Percentiles rank a stretch among this genome's conserved stretches.
phyloP scores from a whole-genome alignment of 2,329 filamentous ascomycete genomes.

The Juglanconis sp. region DNA sequence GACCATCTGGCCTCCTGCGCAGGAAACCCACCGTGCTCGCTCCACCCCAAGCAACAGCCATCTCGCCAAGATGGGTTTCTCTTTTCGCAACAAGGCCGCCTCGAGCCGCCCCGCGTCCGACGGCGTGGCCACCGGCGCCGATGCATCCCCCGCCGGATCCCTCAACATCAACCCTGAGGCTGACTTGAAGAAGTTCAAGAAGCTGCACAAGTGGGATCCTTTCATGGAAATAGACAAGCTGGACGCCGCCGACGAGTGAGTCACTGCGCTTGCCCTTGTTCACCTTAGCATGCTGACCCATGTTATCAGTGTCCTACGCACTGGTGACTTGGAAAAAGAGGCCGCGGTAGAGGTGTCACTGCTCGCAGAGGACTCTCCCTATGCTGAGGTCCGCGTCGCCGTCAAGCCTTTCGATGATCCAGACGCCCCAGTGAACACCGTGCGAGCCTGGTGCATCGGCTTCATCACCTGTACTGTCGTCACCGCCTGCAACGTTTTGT shows the following conservation, averaged over 20 bases:
- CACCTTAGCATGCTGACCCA: background rate
- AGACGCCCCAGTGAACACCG: slow-evolving; percentile 53
- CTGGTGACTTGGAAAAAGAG: slow-evolving; percentile 13
- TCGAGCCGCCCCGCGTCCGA: slow-evolving; percentile 4
- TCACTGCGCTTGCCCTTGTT: slow-evolving; percentile 25
- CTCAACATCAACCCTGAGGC: slow-evolving; percentile 8
- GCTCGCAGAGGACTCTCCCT: slow-evolving; percentile 54
- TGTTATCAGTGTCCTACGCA: slow-evolving; percentile 3
- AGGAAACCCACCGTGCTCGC: background rate
- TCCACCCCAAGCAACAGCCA: background rate
- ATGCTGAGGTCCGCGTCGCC: slow-evolving; percentile 47
- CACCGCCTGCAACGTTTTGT: slow-evolving; percentile 54
- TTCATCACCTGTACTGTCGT: slow-evolving; percentile 55
- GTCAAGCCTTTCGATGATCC: slow-evolving; percentile 45
- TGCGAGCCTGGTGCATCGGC: slow-evolving; percentile 59
- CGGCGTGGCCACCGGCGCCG: slow-evolving; percentile 1
- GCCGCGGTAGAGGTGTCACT: slow-evolving; percentile 38
- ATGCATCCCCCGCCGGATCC: background rate
- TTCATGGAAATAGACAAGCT: slow-evolving; percentile 52
- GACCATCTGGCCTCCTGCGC: background rate
- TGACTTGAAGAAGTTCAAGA: slow-evolving; percentile 36
- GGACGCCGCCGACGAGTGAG: slow-evolving; percentile 46
- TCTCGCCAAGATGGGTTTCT: slow-evolving; percentile 9
- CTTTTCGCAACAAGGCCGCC: slow-evolving; percentile 12
- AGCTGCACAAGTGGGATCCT: slow-evolving; percentile 54